Evolutionary conservation across 352 stramenopile species (phyloP), one percentile per base, ranked within the genome.

Genomic region (Globisporangium radiosum): DNA sequence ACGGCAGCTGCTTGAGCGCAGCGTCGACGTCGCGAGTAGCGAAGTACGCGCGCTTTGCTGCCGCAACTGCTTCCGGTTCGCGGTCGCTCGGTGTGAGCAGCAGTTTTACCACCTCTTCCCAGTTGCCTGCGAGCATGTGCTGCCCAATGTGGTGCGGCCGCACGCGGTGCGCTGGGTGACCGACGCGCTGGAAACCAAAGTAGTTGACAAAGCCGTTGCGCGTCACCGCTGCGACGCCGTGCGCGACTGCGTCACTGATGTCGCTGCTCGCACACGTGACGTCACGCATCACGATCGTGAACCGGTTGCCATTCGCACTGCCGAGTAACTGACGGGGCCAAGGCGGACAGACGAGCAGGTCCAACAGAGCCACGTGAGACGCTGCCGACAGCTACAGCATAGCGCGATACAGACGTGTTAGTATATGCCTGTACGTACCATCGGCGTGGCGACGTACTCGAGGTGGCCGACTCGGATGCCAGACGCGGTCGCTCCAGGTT

Each of bases 111-210:
- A 70, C 84, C 9, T 72, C 63, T 55, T 85, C 58, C 72, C 74
- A 94, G 38, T 91, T 74, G 43, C 66, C 63, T 15, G 78, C 78
- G 43, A 90, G 65, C 13, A 91, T 78, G 13, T 80, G 73, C 54
- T 88, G 70, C 13, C 84, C 84, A 47, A 92, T 87, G 51, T 94
- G 81, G 57, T 91, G 73, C 7, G 73, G 66, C 10, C 81, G 74
- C 9, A 91, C 63, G 0, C 50, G n/a, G 10, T 66, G 78, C 0
- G 66, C 64, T 0, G 80, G 78, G 0, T 76, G 54, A 0, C 84
- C 81, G 47, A 94, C 80, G 4, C 81, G 84, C 62, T 94, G 81
- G 59, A 89, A 88, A 9, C 84, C 81, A 68, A 92, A 94, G 69
- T 88, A 94, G 57, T 94, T 91, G n/a, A 76, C 57, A 47, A 90